Percentiles rank a stretch among this genome's conserved stretches.
Evolutionary conservation across 257 asterid species (phyloP).

Genomic region (Nicotiana knightiana): DNA sequence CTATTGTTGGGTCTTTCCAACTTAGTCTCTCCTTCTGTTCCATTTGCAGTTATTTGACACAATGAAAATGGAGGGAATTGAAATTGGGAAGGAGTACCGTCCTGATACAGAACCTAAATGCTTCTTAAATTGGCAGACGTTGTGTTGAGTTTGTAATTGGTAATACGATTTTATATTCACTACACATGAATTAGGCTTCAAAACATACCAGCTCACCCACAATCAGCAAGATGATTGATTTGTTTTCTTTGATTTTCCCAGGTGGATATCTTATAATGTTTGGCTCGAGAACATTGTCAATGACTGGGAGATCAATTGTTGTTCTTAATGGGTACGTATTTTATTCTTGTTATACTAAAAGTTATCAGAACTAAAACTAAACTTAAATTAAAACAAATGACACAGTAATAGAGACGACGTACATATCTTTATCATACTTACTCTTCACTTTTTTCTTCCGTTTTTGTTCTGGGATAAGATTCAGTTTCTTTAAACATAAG

Average conservation of each 20-base stretch:
- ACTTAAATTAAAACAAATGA: not conserved
- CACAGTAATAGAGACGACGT: not conserved
- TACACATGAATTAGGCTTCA: not conserved
- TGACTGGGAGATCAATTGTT: not conserved
- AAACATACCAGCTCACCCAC: not conserved
- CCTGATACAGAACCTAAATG: not conserved
- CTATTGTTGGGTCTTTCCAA: too few relatives aligned
- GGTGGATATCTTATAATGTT: not conserved
- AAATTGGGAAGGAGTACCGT: too few relatives aligned
- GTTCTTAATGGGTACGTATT: too few relatives aligned
- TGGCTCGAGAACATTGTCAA: not conserved
- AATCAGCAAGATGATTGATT: not conserved
- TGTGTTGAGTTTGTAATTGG: not conserved
- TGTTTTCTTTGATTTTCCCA: too few relatives aligned
- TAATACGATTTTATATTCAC: not conserved
- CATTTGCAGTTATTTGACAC: too few relatives aligned
- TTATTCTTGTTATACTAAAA: too few relatives aligned
- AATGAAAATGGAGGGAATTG: too few relatives aligned
- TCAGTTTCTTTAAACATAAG: not conserved
- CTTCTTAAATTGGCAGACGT: not conserved
- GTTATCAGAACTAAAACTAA: too few relatives aligned
- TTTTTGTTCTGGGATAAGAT: not conserved
- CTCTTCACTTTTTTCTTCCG: not conserved
- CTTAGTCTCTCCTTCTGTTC: too few relatives aligned
- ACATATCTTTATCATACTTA: not conserved